Base-by-base conservation (phyloP, 306 rosid species). In the Carpinus fangiana region DNA sequence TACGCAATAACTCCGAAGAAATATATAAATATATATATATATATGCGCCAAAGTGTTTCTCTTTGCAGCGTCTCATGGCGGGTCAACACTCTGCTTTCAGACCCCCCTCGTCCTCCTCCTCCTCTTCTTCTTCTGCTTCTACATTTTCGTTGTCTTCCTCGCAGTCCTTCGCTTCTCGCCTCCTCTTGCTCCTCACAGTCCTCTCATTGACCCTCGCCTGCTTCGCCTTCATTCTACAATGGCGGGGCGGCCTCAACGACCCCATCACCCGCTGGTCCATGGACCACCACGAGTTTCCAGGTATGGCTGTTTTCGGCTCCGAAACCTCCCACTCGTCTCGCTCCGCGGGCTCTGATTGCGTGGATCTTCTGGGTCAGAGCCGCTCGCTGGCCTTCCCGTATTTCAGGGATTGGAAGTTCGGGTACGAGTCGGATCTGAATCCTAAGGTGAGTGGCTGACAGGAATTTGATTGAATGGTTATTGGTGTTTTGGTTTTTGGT, bases 201-300 rank as follows among this genome's bases (percentile, higher is more conserved):
- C 92, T 92, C 5, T 96, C 92, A 0, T 84, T 92, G 46, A 82
- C 92, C 64, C 92, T 94, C 17, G 98, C 98, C 31, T 62, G 80
- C 83, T 80, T 94, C 46, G 97, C 98, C 23, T 94, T 94, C 85
- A 0, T 94, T 71, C 96, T 94, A 75, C 97, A 92, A 90, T 92
- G 97, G 97, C 97, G 96, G 2, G 98, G 97, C 9, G 97, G 96
- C 4, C 81, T 92, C 83, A 87, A 86, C 80, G 98, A 92, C 72
- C 98, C 96, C 13, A 16, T 88, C 54, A 66, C 88, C 76, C 94
- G 94, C 12, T 89, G 94, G 98, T 86, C 94, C 1, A 93, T 94
- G 26, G 92, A 90, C 69, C 93, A 77, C 2, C 73, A 70, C 5
- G 81, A 83, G 62, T 94, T 94, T 73, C 98, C 97, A 31, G 97